Percentiles rank a stretch among this genome's conserved stretches.
phyloP scores from a whole-genome alignment of 169 alveolate genomes.

The Plasmodium vinckei region DNA sequence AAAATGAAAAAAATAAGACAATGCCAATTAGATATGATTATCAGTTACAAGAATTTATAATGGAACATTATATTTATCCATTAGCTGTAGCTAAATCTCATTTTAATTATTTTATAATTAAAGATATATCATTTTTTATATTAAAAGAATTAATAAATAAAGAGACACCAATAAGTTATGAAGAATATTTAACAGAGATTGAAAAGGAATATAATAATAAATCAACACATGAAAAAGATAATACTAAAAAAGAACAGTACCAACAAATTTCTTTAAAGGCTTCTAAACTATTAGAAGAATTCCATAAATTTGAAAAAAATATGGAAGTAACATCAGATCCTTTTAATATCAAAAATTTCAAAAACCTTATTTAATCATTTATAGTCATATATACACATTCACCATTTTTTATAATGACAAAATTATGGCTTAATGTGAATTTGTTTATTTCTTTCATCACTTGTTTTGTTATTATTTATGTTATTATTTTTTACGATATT shows the following conservation, averaged over 20 bases:
- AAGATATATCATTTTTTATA: constrained; percentile 87
- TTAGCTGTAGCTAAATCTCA: constrained; percentile 89
- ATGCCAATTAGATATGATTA: constrained; percentile 78
- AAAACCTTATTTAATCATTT: constrained; percentile 34
- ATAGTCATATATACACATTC: not conserved
- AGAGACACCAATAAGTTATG: constrained; percentile 52
- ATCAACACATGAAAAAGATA: constrained; percentile 36
- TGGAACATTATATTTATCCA: constrained; percentile 89
- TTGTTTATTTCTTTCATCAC: not conserved
- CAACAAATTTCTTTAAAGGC: constrained; percentile 36
- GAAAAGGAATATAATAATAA: constrained; percentile 50
- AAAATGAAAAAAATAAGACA: not conserved
- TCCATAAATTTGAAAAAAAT: constrained; percentile 47
- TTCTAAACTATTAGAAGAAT: constrained; percentile 46
- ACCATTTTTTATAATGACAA: not conserved
- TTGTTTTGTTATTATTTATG: too few species aligned
- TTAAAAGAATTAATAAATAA: constrained; percentile 59
- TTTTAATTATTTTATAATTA: constrained; percentile 87
- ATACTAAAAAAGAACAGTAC: constrained; percentile 35
- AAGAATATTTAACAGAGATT: constrained; percentile 52
- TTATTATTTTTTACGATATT: too few species aligned
- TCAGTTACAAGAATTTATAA: constrained; percentile 89
- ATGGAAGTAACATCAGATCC: constrained; percentile 67
- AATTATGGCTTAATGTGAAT: not conserved
- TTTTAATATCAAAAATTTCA: constrained; percentile 64